These are phyloP conservation scores for Rhizopogon vesiculosus DNA, from an alignment of 768 basidiomycete species.

Conservation along the genomic window DNA sequence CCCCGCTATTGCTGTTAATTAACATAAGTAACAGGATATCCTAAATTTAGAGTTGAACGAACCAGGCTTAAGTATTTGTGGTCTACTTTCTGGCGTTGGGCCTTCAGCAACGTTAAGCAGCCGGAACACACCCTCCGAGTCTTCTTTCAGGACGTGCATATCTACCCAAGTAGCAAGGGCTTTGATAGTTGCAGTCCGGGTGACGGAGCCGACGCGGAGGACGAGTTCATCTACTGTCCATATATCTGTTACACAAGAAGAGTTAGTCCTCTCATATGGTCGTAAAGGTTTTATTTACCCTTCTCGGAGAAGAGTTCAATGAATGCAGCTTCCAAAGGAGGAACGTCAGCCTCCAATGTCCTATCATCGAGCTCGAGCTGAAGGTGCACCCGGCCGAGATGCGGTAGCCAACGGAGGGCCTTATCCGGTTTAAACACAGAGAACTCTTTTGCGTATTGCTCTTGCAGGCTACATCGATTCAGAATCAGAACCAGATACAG, in stretches of 20 bases:
- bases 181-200: slow-evolving; percentile 59
- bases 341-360: slow-evolving; percentile 66
- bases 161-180: slow-evolving; percentile 84
- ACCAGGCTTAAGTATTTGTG: slow-evolving; percentile 21
- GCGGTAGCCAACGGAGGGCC: slow-evolving; percentile 81
- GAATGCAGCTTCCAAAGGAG: slow-evolving; percentile 87
- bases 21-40: neutral
- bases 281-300: slow-evolving; percentile 32
- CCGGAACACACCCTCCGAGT: slow-evolving; percentile 51
- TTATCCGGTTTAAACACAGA: slow-evolving; percentile 90
- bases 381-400: slow-evolving; percentile 80
- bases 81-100: slow-evolving; percentile 21
- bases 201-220: slow-evolving; percentile 57
- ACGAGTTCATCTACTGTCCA: slow-evolving; percentile 74
- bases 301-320: slow-evolving; percentile 81
- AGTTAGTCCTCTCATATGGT: neutral
- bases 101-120: slow-evolving; percentile 63
- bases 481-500: slow-evolving; percentile 3
- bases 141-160: slow-evolving; percentile 74
- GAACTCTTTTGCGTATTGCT: slow-evolving; percentile 73
- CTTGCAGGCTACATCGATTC: slow-evolving; percentile 51
- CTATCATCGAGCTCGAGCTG: slow-evolving; percentile 84
- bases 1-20: slow-evolving; percentile 35
- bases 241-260: slow-evolving; percentile 36
- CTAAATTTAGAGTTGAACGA: neutral